These are phyloP conservation scores for Gossypium trilobum DNA, from an alignment of 441 rosid species.

Conservation along the genomic window DNA sequence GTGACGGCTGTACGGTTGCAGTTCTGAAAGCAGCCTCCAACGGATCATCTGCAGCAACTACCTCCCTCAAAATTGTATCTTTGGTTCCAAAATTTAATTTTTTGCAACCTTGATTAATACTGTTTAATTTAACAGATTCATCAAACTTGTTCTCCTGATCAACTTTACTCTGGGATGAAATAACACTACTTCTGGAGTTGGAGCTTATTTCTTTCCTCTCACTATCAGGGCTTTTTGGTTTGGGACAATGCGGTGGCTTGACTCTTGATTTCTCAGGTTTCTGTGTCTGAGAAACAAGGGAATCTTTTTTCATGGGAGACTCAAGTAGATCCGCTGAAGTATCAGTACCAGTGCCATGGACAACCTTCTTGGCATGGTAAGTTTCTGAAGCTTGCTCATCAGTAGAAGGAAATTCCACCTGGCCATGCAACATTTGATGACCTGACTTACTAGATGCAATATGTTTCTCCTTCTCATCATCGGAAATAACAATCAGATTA, in stretches of 20 bases:
- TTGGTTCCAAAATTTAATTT: conserved; percentile 32
- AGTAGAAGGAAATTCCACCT: conserved; percentile 23
- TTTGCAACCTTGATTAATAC: conserved; percentile 26
- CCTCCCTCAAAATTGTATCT: conserved; percentile 39
- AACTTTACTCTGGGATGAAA: conserved; percentile 27
- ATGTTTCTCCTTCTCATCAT: conserved; percentile 49
- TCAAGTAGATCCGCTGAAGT: conserved; percentile 29
- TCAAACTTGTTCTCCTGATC: conserved; percentile 27
- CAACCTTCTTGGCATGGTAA: conserved; percentile 28
- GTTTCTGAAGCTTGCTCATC: conserved; percentile 26
- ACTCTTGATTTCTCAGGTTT: conserved; percentile 25
- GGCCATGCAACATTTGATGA: conserved; percentile 23
- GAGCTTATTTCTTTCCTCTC: conserved; percentile 37
- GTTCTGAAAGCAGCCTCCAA: conserved; percentile 45
- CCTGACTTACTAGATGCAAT: conserved; percentile 27
- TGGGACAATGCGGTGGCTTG: conserved; percentile 21
- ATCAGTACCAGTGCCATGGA: conserved; percentile 21
- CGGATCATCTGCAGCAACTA: conserved; percentile 45
- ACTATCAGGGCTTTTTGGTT: conserved; percentile 28
- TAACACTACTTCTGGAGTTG: conserved; percentile 25
- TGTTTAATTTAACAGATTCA: conserved; percentile 27
- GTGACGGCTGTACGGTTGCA: conserved; percentile 31
- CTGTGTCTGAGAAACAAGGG: conserved; percentile 30
- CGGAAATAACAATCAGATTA: conserved; percentile 43
- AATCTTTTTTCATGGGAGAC: conserved; percentile 30